phyloP scores from a whole-genome alignment of 441 rosid species.

The Gossypium gossypioides region DNA sequence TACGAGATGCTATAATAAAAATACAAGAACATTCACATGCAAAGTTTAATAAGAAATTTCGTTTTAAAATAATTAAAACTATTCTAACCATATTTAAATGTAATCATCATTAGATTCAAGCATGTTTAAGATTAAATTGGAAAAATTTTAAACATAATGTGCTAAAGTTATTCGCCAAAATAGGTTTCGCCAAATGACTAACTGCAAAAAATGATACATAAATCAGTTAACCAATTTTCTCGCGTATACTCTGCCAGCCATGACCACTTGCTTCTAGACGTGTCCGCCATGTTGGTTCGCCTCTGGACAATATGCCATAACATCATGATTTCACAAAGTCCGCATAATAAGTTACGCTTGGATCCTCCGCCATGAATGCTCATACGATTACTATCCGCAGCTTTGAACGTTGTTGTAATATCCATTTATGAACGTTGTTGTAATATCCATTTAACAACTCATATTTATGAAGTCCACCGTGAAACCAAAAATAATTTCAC shows the following conservation, averaged over 20 bases:
- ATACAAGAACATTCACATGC: too few relatives aligned
- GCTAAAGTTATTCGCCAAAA: background rate
- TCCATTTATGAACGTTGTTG: background rate
- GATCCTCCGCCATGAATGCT: background rate
- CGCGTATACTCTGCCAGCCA: background rate
- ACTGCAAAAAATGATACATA: background rate
- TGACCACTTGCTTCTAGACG: background rate
- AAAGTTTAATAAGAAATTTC: too few relatives aligned
- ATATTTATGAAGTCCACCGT: background rate
- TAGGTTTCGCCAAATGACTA: background rate
- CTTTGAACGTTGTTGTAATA: background rate
- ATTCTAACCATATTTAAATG: background rate
- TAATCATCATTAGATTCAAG: background rate
- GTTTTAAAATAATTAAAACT: too few relatives aligned
- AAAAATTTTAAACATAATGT: background rate
- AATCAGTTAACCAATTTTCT: background rate
- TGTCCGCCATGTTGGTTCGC: background rate
- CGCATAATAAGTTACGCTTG: background rate
- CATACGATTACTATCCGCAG: background rate
- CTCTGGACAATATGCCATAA: background rate
- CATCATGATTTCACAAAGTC: background rate
- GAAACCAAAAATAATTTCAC: background rate
- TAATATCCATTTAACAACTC: background rate
- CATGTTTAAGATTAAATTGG: background rate
- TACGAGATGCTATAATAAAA: too few relatives aligned